Evolutionary conservation across 2,329 filamentous ascomycete species (phyloP), one percentile per base, ranked within the genome.

Genomic region (Scleromitrula shiraiana): DNA sequence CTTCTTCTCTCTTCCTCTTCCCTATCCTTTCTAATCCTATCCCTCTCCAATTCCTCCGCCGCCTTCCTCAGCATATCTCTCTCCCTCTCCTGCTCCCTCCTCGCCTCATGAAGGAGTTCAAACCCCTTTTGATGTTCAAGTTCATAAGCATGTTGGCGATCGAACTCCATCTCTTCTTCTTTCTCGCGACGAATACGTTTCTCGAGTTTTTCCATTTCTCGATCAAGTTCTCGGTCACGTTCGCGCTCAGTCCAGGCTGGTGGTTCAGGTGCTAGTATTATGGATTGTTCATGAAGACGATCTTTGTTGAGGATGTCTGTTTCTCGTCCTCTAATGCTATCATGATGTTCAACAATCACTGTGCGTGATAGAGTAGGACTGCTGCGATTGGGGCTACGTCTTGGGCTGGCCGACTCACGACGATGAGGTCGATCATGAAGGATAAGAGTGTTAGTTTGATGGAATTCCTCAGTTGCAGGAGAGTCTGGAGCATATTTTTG

Each of bases 401-500:
- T 17, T 51, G 52, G 27, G 35, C 50, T 51, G 26, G 50, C 46
- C 15, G 46, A 33, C 15, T 29, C 35, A 24, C 46, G 51, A 36
- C 46, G 53, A n/a, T 56, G 32, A 12, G 53, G 54, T 7, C 59
- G 56, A 47, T 63, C 60, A 47, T 61, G 59, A 7, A 61, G 55
- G 15, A 61, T 59, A 30, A 62, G 39, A 30, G 52, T 50, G 41
- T 51, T 55, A 10, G 53, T 45, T 46, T 56, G 59, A 8, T 50
- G 50, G 4, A 53, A 50, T 12, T 60, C 60, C 9, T 61, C 62
- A 7, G 54, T 55, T 2, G 61, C 59, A 8, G 60, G 56, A 1
- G 69, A 72, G 56, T 66, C 66, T 5, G 70, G 62, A 46, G 52
- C 55, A 56, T 65, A 70, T 27, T 61, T 58, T 52, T 71, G 72